Base-by-base conservation (phyloP, 2,329 filamentous ascomycete species). In the Xylariaceae sp. region DNA sequence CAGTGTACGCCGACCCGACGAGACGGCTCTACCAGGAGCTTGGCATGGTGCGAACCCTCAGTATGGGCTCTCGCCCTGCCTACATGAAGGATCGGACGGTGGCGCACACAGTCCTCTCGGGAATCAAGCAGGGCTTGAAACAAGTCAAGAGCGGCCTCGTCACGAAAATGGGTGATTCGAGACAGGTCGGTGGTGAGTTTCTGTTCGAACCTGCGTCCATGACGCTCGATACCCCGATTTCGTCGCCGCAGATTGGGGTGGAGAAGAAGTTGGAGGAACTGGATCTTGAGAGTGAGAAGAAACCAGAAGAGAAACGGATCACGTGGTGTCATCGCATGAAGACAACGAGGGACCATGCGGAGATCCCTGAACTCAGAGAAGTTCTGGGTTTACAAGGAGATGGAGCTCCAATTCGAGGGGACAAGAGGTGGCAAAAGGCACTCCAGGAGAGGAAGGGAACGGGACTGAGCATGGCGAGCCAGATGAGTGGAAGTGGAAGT, bases 271-370 rank as follows among this genome's bases (percentile, higher is more conserved):
- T 54, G 11, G 38, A 42, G 18, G 45, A 55, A 19, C 53, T 55
- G 39, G 53, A 47, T 15, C n/a, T 43, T 18, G 31, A 42, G 18
- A 48, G 45, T 17, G 44, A 45, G 27, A 54, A 44, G 33, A 47
- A 49, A 32, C 45, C 59, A 7, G 64, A 80, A 61, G 73, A 80
- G 61, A 86, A 87, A 69, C 72, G 71, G 47, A 78, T 89, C 27
- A 83, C 81, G 1, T 95, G 89, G 89, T 90, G 86, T 60, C 87
- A 92, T 69, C 77, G 88, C 27, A 95, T 95, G 89, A 76, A 75
- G 63, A 87, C 81, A 49, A 92, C 88, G 11, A 73, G 89, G 43
- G 89, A 91, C 58, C 89, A 95, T 63, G 79, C 80, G 1, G 87
- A 90, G 71, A 74, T 91, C 1, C 75, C 76, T 0, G 83, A 85